phyloP scores from a whole-genome alignment of 208 protist species.

The Novymonas esmeraldas region DNA sequence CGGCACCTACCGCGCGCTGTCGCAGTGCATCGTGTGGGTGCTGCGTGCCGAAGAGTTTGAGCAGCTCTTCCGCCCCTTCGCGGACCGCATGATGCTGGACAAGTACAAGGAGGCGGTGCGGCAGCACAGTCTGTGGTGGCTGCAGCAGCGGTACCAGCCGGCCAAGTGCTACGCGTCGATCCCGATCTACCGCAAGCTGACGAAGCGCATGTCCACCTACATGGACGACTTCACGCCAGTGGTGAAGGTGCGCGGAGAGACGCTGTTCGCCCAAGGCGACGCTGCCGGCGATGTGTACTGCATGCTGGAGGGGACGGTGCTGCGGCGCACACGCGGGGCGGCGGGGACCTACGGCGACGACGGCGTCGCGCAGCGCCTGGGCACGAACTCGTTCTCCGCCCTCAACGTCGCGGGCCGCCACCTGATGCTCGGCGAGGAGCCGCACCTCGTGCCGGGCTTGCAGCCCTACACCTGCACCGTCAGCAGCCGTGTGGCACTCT shows the following conservation, averaged over 20 bases:
- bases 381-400: slow-evolving; percentile 57
- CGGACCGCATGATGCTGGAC: slow-evolving; percentile 58
- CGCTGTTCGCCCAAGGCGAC: slow-evolving; percentile 80
- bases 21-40: slow-evolving; percentile 82
- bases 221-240: slow-evolving; percentile 68
- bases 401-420: slow-evolving; percentile 69
- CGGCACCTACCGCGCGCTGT: slow-evolving; percentile 67
- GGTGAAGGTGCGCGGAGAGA: slow-evolving; percentile 65
- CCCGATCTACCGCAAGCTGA: slow-evolving; percentile 79
- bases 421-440: slow-evolving; percentile 84
- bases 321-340: slow-evolving; percentile 40
- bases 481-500: slow-evolving; percentile 67
- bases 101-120: slow-evolving; percentile 54
- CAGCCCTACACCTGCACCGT: slow-evolving; percentile 82
- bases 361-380: slow-evolving; percentile 54
- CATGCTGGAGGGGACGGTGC: slow-evolving; percentile 76
- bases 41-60: slow-evolving; percentile 71
- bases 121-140: slow-evolving; percentile 45
- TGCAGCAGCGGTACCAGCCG: slow-evolving; percentile 49
- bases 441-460: slow-evolving; percentile 70
- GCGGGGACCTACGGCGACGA: slow-evolving; percentile 46
- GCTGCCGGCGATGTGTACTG: slow-evolving; percentile 76
- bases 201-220: slow-evolving; percentile 42
- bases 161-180: slow-evolving; percentile 53
- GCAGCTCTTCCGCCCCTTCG: slow-evolving; percentile 51